Base-by-base conservation (phyloP, 345 rosid genomes). In the Clarkia xantiana region DNA sequence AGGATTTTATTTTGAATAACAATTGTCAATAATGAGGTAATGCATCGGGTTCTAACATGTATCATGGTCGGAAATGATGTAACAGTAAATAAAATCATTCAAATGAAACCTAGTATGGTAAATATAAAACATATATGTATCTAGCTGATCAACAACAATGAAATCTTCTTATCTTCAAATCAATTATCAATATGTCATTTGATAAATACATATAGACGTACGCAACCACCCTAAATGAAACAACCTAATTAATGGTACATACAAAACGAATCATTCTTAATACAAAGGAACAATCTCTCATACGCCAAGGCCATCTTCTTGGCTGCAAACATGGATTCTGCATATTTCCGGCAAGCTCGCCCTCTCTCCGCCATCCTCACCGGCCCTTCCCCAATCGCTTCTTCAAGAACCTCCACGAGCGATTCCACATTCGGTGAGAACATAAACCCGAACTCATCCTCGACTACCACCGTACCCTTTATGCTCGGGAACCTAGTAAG, bases 401-500 rank as follows among this genome's bases (percentile, higher is more conserved):
- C 63, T 52, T 79, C 79, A 60, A 86, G 57, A 0, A 76, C 63
- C 59, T 70, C 81, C 64, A 68, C 25, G 59, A 91, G 59, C 1
- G 94, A 80, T n/a, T 80, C 84, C 42, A 74, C 85, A 45, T 91
- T 91, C 0, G 98, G 98, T 0, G 94, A 55, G 69, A 91, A 91
- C 90, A 75, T 67, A 68, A 72, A 86, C 41, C 98, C 98, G 36
- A 81, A 76, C 72, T 80, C 93, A 45, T 81, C 87, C 12, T 81
- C 77, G 20, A 91, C 96, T 0, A 91, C 78, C 25, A 91, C 64
- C 4, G 81, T 91, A 6, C 94, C 85, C 66, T 79, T 84, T 18
- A 91, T 86, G 53, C 98, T 91, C 0, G 98, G 83, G 38, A 79
- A 91, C 53, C 93, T n/a, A n/a, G n/a, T n/a, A n/a, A n/a, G n/a